A percentile compares a stretch with the other conserved stretches of the same genome.
Evolutionary conservation across 495 filamentous ascomycete genomes (phyloP).

Genomic region (Penicillium parvum): DNA sequence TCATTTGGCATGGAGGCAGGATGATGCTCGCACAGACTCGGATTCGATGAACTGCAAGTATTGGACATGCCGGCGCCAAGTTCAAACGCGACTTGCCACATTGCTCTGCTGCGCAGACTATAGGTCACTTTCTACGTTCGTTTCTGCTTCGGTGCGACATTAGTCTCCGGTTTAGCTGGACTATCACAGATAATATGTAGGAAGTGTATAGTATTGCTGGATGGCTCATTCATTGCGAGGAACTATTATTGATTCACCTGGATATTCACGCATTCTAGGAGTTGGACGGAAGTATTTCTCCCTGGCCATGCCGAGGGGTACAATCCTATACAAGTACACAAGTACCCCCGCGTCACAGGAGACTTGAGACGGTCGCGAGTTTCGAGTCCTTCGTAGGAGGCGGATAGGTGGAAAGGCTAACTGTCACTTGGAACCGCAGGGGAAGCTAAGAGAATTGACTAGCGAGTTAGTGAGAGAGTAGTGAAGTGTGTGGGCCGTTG

Average conservation of each 20-base stretch:
- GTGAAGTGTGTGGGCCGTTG: slow-evolving; percentile 10
- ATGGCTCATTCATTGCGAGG: no score
- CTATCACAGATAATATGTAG: no score
- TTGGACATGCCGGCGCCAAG: slow-evolving; percentile 18
- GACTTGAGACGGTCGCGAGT: slow-evolving; percentile 26
- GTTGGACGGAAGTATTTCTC: no score
- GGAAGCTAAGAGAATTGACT: no score
- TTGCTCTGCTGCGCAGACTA: slow-evolving; percentile 3
- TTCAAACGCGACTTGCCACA: slow-evolving; percentile 23
- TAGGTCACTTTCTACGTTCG: slow-evolving; percentile 3
- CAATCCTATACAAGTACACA: slow-evolving; percentile 1
- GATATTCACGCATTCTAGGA: no score
- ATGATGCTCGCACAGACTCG: slow-evolving; percentile 6
- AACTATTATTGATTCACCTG: no score
- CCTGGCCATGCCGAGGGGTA: slow-evolving; percentile 8
- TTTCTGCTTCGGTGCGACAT: no score
- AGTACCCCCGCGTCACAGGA: slow-evolving; percentile 21
- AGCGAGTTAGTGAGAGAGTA: no score
- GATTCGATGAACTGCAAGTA: no score
- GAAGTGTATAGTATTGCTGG: no score
- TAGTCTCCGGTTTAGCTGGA: no score
- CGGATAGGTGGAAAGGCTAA: background rate
- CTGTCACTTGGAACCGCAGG: no score
- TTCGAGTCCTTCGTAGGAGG: slow-evolving; percentile 18
- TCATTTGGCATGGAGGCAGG: slow-evolving; percentile 19